Evolutionary conservation across 208 protist species (phyloP).

Genomic region (Trypanosoma conorhini): DNA sequence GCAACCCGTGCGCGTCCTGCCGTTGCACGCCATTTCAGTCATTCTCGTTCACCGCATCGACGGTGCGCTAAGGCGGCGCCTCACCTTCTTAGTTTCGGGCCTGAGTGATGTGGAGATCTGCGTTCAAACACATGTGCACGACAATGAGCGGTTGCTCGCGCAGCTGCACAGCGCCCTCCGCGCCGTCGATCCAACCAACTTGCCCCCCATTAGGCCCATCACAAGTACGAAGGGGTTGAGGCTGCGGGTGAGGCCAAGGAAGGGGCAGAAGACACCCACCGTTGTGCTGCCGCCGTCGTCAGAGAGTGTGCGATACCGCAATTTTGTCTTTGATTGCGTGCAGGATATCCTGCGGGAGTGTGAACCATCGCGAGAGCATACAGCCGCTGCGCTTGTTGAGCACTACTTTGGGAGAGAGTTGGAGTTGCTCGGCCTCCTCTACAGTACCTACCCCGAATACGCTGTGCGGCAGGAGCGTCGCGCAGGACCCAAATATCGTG

Average conservation of each 20-base stretch:
- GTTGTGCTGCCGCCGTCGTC: constrained; percentile 12
- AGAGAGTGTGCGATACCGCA: constrained; percentile 11
- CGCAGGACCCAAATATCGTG: constrained; percentile 24
- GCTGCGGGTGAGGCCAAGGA: constrained; percentile 1
- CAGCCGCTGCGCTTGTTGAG: constrained; percentile 1
- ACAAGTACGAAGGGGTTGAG: not conserved
- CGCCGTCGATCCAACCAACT: not conserved
- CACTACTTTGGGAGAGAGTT: constrained; percentile 18
- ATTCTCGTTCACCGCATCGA: constrained; percentile 9
- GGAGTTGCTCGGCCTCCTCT: constrained; percentile 19
- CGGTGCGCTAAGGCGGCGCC: not conserved
- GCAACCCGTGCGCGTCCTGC: constrained; percentile 13
- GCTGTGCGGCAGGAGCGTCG: not conserved
- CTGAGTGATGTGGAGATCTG: constrained; percentile 18
- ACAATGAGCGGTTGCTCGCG: not conserved
- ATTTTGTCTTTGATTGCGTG: constrained; percentile 14
- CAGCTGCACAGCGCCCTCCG: constrained; percentile 4
- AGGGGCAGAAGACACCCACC: constrained; percentile 1
- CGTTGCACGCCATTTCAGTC: constrained; percentile 7
- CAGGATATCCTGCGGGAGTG: constrained; percentile 6
- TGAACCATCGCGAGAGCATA: constrained; percentile 11
- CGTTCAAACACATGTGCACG: not conserved
- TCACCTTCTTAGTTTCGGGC: constrained; percentile 11
- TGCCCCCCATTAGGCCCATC: constrained; percentile 1
- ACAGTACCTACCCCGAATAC: constrained; percentile 15